Evolutionary conservation across 495 filamentous ascomycete species (phyloP).

Genomic region (Aspergillus saccharolyticus): DNA sequence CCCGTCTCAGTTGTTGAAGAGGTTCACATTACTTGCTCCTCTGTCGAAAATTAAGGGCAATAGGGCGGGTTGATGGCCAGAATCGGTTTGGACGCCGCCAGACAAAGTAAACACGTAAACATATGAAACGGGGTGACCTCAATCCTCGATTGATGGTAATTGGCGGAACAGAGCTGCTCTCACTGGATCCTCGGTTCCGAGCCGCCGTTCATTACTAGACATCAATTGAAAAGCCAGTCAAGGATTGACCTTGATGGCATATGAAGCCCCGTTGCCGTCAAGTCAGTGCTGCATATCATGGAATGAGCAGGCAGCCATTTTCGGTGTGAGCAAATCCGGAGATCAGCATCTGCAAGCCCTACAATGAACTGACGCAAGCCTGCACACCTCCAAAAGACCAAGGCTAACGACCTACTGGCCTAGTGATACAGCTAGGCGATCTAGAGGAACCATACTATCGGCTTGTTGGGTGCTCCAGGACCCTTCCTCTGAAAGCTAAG

Average conservation of each 20-base stretch:
- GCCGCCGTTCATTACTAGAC: not conserved
- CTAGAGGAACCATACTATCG: too few relatives aligned
- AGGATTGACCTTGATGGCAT: not conserved
- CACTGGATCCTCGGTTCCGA: not conserved
- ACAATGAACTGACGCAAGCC: too few relatives aligned
- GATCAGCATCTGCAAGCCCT: too few relatives aligned
- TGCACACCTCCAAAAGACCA: too few relatives aligned
- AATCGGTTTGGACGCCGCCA: too few relatives aligned
- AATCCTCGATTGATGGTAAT: too few relatives aligned
- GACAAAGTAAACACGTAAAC: not conserved
- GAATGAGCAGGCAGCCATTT: not conserved
- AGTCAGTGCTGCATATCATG: not conserved
- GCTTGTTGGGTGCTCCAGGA: not conserved
- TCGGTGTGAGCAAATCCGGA: not conserved
- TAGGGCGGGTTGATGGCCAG: not conserved
- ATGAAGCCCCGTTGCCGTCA: too few relatives aligned
- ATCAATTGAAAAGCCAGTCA: not conserved
- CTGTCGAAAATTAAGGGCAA: not conserved
- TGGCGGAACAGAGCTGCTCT: not conserved
- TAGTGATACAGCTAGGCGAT: too few relatives aligned
- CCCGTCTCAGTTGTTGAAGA: too few relatives aligned
- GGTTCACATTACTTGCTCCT: too few relatives aligned
- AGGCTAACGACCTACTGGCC: too few relatives aligned
- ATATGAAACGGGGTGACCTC: not conserved
- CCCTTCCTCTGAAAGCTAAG: not conserved